phyloP scores from a whole-genome alignment of 2,329 filamentous ascomycete genomes.

The Colletotrichum sansevieriae region DNA sequence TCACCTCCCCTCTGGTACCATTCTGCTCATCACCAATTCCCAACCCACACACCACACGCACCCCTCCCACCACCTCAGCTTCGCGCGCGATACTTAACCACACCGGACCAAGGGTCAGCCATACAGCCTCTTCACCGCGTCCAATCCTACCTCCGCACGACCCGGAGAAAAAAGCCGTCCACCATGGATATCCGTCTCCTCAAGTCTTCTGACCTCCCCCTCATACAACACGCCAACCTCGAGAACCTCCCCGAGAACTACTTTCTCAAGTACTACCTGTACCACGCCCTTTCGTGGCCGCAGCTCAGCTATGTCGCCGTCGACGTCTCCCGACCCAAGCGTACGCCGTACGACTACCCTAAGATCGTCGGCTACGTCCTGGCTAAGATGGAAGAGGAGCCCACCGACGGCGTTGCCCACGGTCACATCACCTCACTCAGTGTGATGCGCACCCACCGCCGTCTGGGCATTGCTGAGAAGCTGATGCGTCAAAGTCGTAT shows the following conservation, averaged over 20 bases:
- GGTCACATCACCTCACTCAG: conserved; percentile 96
- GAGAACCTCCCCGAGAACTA: conserved; percentile 99
- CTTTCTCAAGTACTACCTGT: conserved; percentile 99
- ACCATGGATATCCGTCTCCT: conserved; percentile 93
- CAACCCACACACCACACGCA: conserved; percentile 21
- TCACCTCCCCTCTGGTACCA: conserved; percentile 28
- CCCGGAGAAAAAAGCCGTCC: conserved; percentile 39
- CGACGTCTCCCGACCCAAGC: conserved; percentile 84
- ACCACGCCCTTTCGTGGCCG: conserved; percentile 98
- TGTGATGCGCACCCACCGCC: conserved; percentile 95
- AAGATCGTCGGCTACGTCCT: conserved; percentile 99
- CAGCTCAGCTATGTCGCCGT: conserved; percentile 97
- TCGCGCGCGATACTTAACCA: conserved; percentile 20
- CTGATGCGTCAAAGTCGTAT: conserved; percentile 95
- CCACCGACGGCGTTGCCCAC: conserved; percentile 88
- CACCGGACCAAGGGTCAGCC: neutral
- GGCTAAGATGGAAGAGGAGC: conserved; percentile 99
- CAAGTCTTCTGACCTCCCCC: conserved; percentile 84
- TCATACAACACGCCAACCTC: conserved; percentile 98
- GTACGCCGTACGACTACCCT: conserved; percentile 87
- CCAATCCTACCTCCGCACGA: neutral
- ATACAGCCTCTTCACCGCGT: conserved; percentile 4
- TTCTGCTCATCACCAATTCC: conserved; percentile 10
- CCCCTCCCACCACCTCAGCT: conserved; percentile 18
- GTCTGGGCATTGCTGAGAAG: conserved; percentile 94